These are phyloP conservation scores for Verticillium klebahnii DNA, from an alignment of 2,329 filamentous ascomycete genomes.

Conservation along the genomic window DNA sequence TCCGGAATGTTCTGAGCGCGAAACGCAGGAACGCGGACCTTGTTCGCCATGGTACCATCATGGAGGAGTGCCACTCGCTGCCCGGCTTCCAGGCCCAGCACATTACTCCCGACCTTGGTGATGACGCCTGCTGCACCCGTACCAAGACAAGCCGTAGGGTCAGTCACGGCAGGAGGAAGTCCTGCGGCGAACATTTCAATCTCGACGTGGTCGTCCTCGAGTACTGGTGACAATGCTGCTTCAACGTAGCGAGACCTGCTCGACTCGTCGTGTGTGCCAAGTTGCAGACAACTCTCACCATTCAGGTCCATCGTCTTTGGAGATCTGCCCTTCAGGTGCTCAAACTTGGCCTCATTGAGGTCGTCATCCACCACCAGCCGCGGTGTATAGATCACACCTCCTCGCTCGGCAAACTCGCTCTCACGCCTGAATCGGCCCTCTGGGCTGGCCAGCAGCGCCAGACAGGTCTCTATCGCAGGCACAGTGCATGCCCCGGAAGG, in stretches of 20 bases:
- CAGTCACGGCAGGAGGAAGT: not conserved
- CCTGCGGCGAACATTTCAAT: conserved; percentile 5
- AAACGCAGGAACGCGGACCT: not conserved
- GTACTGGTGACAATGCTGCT: not conserved
- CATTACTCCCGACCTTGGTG: not conserved
- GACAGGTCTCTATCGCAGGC: conserved; percentile 1
- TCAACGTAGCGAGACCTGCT: not conserved
- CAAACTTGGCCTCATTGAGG: not conserved
- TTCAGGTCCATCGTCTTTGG: not conserved
- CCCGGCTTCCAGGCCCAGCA: not conserved
- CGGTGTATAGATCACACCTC: conserved; percentile 16
- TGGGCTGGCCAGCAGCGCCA: not conserved
- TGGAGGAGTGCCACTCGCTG: not conserved
- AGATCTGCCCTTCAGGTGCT: not conserved
- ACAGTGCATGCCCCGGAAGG: not conserved
- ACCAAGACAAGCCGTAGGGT: not conserved
- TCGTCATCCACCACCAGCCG: conserved; percentile 3
- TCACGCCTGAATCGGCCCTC: conserved; percentile 9
- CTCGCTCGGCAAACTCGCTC: conserved; percentile 19
- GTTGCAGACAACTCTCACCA: not conserved
- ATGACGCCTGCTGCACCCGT: not conserved
- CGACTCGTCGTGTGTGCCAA: not conserved
- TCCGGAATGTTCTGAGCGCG: conserved; percentile 3
- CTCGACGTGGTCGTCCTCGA: conserved; percentile 2
- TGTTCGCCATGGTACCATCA: conserved; percentile 7